phyloP scores from a whole-genome alignment of 108 stramenopile genomes.

The Nannochloropsis salina region DNA sequence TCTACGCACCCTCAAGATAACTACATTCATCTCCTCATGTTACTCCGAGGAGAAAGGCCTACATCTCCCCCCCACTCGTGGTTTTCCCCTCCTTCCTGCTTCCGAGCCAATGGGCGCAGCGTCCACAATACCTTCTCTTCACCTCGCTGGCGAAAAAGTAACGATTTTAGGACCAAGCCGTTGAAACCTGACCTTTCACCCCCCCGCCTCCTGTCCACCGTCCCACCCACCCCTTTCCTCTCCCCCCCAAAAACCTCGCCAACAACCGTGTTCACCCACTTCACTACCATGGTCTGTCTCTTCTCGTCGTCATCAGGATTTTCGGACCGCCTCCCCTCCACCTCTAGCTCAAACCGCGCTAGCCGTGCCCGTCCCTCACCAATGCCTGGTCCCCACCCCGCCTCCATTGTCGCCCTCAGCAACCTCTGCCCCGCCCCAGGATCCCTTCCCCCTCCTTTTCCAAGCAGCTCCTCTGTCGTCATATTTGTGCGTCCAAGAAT shows the following conservation, averaged over 20 bases:
- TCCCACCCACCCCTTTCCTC: not conserved
- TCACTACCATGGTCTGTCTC: not conserved
- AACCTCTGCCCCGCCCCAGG: too few species aligned
- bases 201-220: not conserved
- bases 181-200: not conserved
- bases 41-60: too few species aligned
- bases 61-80: too few species aligned
- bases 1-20: too few species aligned
- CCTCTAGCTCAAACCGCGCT: not conserved
- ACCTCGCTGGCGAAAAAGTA: not conserved
- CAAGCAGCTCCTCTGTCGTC: too few species aligned
- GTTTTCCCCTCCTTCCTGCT: too few species aligned
- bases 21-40: too few species aligned
- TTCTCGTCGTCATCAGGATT: not conserved
- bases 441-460: too few species aligned
- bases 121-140: too few species aligned
- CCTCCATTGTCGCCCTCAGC: not conserved
- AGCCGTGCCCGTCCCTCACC: not conserved
- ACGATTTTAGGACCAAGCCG: not conserved
- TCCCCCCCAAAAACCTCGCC: not conserved
- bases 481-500: too few species aligned
- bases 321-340: not conserved
- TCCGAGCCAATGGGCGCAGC: too few species aligned
- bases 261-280: not conserved
- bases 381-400: not conserved